Evolutionary conservation across 192 early-diverging fungal genomes (phyloP).

Genomic region (Backusella mclennaniae): DNA sequence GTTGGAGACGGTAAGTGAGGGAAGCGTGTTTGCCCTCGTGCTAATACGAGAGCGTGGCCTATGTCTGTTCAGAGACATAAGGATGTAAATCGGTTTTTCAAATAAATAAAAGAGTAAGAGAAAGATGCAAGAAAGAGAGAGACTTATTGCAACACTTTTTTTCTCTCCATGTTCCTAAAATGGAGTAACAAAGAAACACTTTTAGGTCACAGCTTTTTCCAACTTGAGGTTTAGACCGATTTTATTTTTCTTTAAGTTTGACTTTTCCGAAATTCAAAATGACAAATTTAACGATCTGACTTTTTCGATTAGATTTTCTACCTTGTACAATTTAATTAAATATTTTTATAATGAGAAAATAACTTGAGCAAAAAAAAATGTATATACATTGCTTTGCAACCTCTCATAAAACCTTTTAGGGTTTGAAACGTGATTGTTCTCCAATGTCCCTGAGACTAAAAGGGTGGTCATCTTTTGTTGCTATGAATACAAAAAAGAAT

Average conservation of each 20-base stretch:
- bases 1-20: not conserved
- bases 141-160: not conserved
- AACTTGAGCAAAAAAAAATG: not conserved
- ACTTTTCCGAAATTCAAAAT: not conserved
- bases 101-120: not conserved
- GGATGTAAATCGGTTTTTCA: not conserved
- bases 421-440: not conserved
- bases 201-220: not conserved
- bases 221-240: not conserved
- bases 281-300: not conserved
- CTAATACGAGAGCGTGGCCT: conserved; percentile 8
- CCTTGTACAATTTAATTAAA: not conserved
- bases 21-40: conserved; percentile 10
- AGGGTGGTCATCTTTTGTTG: not conserved
- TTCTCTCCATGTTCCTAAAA: not conserved
- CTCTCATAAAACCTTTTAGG: not conserved
- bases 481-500: not conserved
- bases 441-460: not conserved
- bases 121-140: not conserved
- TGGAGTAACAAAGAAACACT: not conserved
- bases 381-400: not conserved
- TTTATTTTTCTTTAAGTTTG: not conserved
- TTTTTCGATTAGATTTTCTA: not conserved
- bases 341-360: not conserved
- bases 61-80: conserved; percentile 18